Percentiles rank a stretch among this genome's conserved stretches.
These are phyloP conservation scores for Wickerhamomyces chambardii DNA, from an alignment of 805 yeast genomes.

Conservation along the genomic window DNA sequence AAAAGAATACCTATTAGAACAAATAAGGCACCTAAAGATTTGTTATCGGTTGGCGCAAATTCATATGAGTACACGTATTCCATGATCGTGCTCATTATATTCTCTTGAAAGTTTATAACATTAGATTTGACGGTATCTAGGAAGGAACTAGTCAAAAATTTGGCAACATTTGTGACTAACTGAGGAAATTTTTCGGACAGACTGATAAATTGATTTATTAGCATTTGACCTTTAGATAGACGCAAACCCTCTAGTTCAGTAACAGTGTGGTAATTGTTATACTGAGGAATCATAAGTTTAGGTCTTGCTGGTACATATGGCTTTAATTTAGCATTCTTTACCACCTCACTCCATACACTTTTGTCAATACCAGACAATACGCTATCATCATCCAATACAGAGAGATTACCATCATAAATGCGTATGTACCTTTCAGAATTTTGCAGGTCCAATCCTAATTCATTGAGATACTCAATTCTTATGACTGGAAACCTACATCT, in stretches of 20 bases:
- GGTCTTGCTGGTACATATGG: slow-evolving; percentile 19
- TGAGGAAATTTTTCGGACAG: slow-evolving; percentile 35
- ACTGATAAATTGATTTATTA: slow-evolving; percentile 32
- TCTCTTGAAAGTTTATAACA: slow-evolving; percentile 23
- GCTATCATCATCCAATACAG: slow-evolving; percentile 14
- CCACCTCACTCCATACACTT: slow-evolving; percentile 22
- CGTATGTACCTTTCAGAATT: slow-evolving; percentile 21
- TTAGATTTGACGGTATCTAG: slow-evolving; percentile 22
- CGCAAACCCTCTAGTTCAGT: slow-evolving; percentile 32
- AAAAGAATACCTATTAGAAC: slow-evolving; percentile 33
- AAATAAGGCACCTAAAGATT: slow-evolving; percentile 28
- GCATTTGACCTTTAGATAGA: slow-evolving; percentile 19
- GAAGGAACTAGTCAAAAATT: slow-evolving; percentile 26
- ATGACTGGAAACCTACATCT: slow-evolving; percentile 31
- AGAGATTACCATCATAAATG: slow-evolving; percentile 22
- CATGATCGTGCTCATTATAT: slow-evolving; percentile 27
- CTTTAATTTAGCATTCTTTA: slow-evolving; percentile 6
- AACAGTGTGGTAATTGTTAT: slow-evolving; percentile 23
- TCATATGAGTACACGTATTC: slow-evolving; percentile 26
- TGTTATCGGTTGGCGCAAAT: slow-evolving; percentile 16
- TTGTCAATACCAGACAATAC: slow-evolving; percentile 13
- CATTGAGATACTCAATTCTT: slow-evolving; percentile 24
- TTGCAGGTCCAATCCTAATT: slow-evolving; percentile 20
- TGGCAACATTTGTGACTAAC: slow-evolving; percentile 26
- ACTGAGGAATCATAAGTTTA: slow-evolving; percentile 28